phyloP scores from a whole-genome alignment of 352 stramenopile genomes.

The Achlya hypogyna region DNA sequence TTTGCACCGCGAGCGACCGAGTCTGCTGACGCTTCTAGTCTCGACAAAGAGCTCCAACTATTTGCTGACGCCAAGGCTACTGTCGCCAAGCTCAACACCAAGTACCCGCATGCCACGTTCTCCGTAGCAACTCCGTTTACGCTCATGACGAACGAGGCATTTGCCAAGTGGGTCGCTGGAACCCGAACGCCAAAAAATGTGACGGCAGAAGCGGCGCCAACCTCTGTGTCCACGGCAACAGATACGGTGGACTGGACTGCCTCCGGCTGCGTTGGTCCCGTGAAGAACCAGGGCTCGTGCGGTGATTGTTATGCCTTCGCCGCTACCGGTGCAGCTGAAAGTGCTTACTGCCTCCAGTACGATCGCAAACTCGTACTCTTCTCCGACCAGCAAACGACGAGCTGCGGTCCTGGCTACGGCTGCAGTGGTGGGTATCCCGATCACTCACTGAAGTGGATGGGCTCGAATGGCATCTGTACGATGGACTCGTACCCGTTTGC shows the following conservation, averaged over 20 bases:
- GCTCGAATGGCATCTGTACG: constrained; percentile 76
- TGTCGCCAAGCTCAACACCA: background rate
- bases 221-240: background rate
- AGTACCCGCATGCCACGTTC: background rate
- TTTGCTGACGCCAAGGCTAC: background rate
- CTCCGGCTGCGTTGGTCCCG: constrained; percentile 76
- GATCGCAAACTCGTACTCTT: constrained; percentile 60
- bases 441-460: constrained; percentile 46
- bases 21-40: background rate
- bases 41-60: background rate
- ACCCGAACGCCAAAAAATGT: background rate
- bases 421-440: constrained; percentile 85
- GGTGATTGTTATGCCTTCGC: constrained; percentile 97
- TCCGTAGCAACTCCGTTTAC: background rate
- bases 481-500: constrained; percentile 78
- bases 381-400: constrained; percentile 89
- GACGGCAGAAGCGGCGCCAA: background rate
- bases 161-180: background rate
- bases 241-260: constrained; percentile 55
- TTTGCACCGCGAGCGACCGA: background rate
- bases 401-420: constrained; percentile 77
- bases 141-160: background rate
- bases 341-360: constrained; percentile 66
- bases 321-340: constrained; percentile 84
- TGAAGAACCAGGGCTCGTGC: constrained; percentile 93